Evolutionary conservation across 1,284 basidiomycete species (phyloP).

Genomic region (Ceratobasidium sp.): DNA sequence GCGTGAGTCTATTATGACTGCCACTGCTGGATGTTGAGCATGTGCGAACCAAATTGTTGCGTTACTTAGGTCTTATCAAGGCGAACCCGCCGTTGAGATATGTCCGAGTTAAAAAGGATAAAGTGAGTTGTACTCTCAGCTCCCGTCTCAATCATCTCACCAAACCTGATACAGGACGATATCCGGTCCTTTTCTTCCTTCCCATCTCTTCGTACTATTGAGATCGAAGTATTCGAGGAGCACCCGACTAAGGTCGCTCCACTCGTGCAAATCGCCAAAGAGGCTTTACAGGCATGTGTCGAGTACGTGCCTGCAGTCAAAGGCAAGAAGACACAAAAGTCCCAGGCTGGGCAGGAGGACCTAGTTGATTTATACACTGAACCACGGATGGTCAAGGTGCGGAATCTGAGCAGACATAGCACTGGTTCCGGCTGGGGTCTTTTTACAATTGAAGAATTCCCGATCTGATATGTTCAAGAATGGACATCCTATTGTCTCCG

Average conservation of each 20-base stretch:
- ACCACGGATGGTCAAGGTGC: not conserved
- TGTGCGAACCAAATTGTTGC: not conserved
- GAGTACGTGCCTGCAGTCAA: not conserved
- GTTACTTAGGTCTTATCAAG: not conserved
- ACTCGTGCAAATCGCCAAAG: slow-evolving; percentile 6
- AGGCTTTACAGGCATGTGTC: not conserved
- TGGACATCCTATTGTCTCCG: too few species aligned
- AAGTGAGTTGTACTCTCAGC: not conserved
- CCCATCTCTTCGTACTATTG: slow-evolving; percentile 30
- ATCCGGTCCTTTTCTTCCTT: slow-evolving; percentile 5
- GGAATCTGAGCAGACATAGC: not conserved
- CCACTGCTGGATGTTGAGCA: not conserved
- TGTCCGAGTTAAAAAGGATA: not conserved
- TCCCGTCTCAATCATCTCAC: too few species aligned
- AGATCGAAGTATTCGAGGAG: not conserved
- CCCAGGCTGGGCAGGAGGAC: not conserved
- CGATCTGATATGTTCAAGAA: not conserved
- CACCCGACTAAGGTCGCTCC: not conserved
- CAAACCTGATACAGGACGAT: not conserved
- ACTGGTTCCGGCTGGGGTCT: not conserved
- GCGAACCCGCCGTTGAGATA: not conserved
- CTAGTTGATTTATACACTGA: not conserved
- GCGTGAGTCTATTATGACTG: not conserved
- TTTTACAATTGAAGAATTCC: not conserved
- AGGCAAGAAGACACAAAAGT: not conserved